Percentiles rank a stretch among this genome's conserved stretches.
Conservation (phyloP, 495 filamentous ascomycete genomes). For the Lasiosphaeria miniovina region DNA sequence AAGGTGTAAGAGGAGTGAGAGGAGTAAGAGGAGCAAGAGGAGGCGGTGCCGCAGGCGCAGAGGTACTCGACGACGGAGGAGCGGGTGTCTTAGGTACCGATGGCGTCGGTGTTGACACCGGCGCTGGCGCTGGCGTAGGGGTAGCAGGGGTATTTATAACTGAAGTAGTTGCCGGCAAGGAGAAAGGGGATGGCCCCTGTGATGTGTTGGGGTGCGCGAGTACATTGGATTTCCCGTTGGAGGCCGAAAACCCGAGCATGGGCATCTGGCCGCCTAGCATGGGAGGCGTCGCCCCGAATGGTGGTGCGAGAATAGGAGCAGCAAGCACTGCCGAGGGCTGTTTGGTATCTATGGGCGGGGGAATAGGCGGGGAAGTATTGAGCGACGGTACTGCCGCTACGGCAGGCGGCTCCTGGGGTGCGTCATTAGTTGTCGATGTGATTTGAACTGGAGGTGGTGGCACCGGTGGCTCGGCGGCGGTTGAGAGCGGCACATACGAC, state of each 20-base stretch:
- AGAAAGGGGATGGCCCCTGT: slow-evolving; percentile 40
- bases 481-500: slow-evolving; percentile 12
- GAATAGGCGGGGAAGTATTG: slow-evolving; percentile 17
- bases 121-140: slow-evolving; percentile 9
- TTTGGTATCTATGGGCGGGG: slow-evolving; percentile 28
- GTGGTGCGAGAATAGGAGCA: slow-evolving; percentile 38
- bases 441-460: too few relatives aligned
- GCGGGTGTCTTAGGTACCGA: slow-evolving; percentile 5
- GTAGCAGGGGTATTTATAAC: slow-evolving; percentile 3
- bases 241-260: slow-evolving; percentile 20
- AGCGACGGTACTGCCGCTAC: slow-evolving; percentile 18
- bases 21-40: slow-evolving; percentile 3
- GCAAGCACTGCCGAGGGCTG: slow-evolving; percentile 40
- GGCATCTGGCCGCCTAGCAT: slow-evolving; percentile 25
- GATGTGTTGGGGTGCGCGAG: slow-evolving; percentile 45
- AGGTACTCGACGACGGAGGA: slow-evolving; percentile 9
- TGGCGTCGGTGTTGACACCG: background rate
- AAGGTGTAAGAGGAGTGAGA: slow-evolving; percentile 2
- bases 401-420: background rate
- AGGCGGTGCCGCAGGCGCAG: slow-evolving; percentile 9
- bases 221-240: slow-evolving; percentile 31
- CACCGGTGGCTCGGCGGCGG: too few relatives aligned
- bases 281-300: slow-evolving; percentile 18
- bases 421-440: background rate
- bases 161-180: slow-evolving; percentile 21